A percentile compares a stretch with the other conserved stretches of the same genome.
phyloP scores from a whole-genome alignment of 345 rosid species.

The Lepidium africanum region DNA sequence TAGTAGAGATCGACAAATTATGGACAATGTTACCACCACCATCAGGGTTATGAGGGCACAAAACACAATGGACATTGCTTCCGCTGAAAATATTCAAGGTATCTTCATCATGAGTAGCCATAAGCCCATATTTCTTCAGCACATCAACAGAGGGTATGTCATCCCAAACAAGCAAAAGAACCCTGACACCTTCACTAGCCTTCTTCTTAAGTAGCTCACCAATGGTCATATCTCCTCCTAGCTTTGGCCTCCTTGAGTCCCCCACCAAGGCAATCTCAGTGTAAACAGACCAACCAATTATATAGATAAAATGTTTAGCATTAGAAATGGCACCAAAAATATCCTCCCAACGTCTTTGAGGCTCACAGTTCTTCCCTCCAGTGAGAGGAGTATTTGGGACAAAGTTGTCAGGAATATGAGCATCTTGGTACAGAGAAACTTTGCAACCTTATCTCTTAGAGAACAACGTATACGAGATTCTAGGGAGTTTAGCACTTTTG shows the following conservation, averaged over 20 bases:
- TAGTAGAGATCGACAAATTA: slow-evolving; percentile 67
- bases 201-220: slow-evolving; percentile 93
- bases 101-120: slow-evolving; percentile 98
- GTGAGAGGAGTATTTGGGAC: slow-evolving; percentile 87
- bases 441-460: slow-evolving; percentile 84
- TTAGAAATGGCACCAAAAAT: slow-evolving; percentile 79
- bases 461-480: slow-evolving; percentile 86
- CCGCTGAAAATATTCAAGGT: slow-evolving; percentile 55
- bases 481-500: slow-evolving; percentile 71
- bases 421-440: slow-evolving; percentile 91
- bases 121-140: slow-evolving; percentile 83
- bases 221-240: slow-evolving; percentile 73
- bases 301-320: slow-evolving; percentile 84
- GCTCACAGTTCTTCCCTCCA: slow-evolving; percentile 82
- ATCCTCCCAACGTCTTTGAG: slow-evolving; percentile 99
- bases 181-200: slow-evolving; percentile 94
- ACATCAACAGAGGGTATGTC: slow-evolving; percentile 94
- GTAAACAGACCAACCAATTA: slow-evolving; percentile 98
- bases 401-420: slow-evolving; percentile 87
- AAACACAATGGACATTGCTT: slow-evolving; percentile 76
- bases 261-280: slow-evolving; percentile 76
- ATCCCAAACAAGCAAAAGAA: slow-evolving; percentile 92
- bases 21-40: slow-evolving; percentile 96
- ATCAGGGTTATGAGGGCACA: slow-evolving; percentile 96
- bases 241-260: slow-evolving; percentile 93